Conservation (phyloP, 2,329 filamentous ascomycete species). For the Colletotrichum australisinense region DNA sequence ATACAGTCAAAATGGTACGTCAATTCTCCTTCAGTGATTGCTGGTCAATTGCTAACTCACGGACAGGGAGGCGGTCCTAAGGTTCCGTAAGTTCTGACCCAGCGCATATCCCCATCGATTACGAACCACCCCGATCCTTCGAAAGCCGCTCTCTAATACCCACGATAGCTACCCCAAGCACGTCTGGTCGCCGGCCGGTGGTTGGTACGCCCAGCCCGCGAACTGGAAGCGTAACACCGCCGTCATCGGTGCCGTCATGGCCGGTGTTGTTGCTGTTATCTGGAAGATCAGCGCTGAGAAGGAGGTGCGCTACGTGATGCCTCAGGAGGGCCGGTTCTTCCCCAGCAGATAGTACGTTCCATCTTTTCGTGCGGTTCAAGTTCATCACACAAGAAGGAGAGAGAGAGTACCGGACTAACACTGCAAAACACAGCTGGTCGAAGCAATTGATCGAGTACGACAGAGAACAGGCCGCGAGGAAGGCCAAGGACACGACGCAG, state of each 20-base stretch:
- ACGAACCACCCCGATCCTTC: slow-evolving; percentile 28
- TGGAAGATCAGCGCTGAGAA: slow-evolving; percentile 81
- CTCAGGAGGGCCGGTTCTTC: slow-evolving; percentile 81
- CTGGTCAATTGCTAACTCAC: slow-evolving; percentile 51
- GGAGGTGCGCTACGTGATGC: slow-evolving; percentile 80
- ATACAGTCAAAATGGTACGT: slow-evolving; percentile 67
- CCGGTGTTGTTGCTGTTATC: slow-evolving; percentile 74
- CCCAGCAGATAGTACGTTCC: slow-evolving; percentile 81
- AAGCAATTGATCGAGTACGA: slow-evolving; percentile 59
- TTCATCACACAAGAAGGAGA: too few relatives aligned
- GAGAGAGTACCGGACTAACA: slow-evolving; percentile 13
- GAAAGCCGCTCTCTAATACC: slow-evolving; percentile 34
- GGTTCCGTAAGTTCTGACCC: slow-evolving; percentile 62
- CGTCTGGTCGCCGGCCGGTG: slow-evolving; percentile 98
- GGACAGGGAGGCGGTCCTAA: slow-evolving; percentile 79
- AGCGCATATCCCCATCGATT: slow-evolving; percentile 22
- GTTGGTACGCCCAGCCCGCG: slow-evolving; percentile 94
- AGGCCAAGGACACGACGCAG: slow-evolving; percentile 43
- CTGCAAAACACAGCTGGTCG: slow-evolving; percentile 52
- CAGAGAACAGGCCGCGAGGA: slow-evolving; percentile 51
- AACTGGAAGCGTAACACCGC: slow-evolving; percentile 97
- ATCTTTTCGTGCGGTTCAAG: too few relatives aligned
- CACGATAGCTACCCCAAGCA: slow-evolving; percentile 90
- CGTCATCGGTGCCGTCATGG: slow-evolving; percentile 75
- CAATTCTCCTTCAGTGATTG: neutral